phyloP scores from a whole-genome alignment of 2,329 filamentous ascomycete species.

The Apiospora koreana region DNA sequence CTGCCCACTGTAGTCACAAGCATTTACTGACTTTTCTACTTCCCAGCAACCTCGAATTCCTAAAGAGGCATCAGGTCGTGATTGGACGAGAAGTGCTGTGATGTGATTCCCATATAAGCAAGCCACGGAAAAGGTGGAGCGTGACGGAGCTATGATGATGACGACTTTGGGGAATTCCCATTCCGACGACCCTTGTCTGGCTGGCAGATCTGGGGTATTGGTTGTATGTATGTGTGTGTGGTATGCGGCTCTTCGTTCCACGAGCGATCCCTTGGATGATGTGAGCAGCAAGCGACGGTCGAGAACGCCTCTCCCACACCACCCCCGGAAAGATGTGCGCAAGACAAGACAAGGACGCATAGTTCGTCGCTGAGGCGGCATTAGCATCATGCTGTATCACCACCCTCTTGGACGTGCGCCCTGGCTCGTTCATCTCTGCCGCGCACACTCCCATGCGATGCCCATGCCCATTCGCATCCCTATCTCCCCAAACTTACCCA shows the following conservation, averaged over 20 bases:
- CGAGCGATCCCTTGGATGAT: background rate
- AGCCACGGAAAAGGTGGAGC: background rate
- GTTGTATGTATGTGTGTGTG: background rate
- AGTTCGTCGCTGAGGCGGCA: background rate
- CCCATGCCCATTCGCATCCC: background rate
- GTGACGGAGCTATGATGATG: slow-evolving; percentile 5
- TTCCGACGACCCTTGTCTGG: background rate
- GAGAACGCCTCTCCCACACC: slow-evolving; percentile 2
- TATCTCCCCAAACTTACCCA: background rate
- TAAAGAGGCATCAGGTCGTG: background rate
- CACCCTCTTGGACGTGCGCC: background rate
- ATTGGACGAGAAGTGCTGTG: background rate
- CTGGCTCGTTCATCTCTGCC: background rate
- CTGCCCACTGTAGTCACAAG: background rate
- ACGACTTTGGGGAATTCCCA: background rate
- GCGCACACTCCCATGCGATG: background rate
- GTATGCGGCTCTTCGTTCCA: background rate
- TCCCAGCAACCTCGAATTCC: background rate
- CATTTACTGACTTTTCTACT: background rate
- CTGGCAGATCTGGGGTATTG: background rate
- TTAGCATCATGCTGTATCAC: slow-evolving; percentile 7
- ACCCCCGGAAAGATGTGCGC: background rate
- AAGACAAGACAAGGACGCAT: background rate
- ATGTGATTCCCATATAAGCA: slow-evolving; percentile 4
- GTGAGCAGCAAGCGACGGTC: background rate